Conservation (phyloP, 805 yeast genomes). For the Clavispora vitiphila region DNA sequence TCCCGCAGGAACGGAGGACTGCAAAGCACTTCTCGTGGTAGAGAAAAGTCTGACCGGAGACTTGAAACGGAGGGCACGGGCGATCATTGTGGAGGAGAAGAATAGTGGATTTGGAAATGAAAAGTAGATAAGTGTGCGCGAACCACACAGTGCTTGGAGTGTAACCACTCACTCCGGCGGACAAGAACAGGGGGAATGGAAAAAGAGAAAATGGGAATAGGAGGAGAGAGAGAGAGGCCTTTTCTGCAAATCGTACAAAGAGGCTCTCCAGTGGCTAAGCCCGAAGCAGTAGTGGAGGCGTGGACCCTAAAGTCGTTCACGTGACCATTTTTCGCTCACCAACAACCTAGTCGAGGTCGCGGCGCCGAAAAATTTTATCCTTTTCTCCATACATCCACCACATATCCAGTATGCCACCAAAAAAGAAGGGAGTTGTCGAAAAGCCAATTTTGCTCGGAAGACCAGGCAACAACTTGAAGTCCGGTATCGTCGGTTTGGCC, state of each 20-base stretch:
- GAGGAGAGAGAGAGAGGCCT: no score
- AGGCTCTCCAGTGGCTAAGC: no score
- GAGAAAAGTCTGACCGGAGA: constrained; percentile 9
- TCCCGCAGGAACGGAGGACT: constrained; percentile 63
- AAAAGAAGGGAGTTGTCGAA: constrained; percentile 58
- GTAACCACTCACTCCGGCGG: no score
- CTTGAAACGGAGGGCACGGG: background rate
- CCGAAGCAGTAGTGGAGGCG: no score
- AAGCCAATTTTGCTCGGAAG: constrained; percentile 64
- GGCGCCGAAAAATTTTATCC: constrained; percentile 13
- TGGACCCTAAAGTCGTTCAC: background rate
- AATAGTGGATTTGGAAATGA: background rate
- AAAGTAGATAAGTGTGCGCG: constrained; percentile 1
- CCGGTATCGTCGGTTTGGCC: constrained; percentile 40
- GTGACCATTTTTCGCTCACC: background rate
- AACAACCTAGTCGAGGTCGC: constrained; percentile 2
- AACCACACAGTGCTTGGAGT: background rate
- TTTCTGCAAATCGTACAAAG: no score
- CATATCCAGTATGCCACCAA: constrained; percentile 57
- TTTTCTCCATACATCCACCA: constrained; percentile 2
- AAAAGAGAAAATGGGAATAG: background rate
- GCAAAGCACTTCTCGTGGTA: constrained; percentile 3
- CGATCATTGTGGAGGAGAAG: constrained; percentile 1
- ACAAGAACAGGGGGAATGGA: background rate
- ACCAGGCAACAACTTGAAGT: constrained; percentile 32